phyloP scores from a whole-genome alignment of 164 flowering plant genomes.

The Chloranthus sessilifolius region DNA sequence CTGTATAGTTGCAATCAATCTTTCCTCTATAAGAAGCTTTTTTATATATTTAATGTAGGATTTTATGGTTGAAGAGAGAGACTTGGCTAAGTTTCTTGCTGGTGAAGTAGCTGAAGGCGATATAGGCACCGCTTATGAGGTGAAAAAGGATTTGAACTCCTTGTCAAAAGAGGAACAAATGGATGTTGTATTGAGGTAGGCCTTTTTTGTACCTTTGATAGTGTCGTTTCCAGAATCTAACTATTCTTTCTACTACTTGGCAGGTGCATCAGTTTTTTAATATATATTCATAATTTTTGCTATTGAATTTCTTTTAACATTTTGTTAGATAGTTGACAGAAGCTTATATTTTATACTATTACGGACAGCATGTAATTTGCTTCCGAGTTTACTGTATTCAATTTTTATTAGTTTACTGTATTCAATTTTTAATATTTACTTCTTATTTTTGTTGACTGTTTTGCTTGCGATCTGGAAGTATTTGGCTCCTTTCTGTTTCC shows the following conservation, averaged over 20 bases:
- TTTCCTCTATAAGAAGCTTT: background rate
- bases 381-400: too few species aligned
- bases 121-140: conserved; percentile 34
- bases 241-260: background rate
- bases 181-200: conserved; percentile 72
- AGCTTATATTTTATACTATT: too few species aligned
- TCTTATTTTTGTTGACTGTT: too few species aligned
- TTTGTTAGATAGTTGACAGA: too few species aligned
- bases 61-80: conserved; percentile 34
- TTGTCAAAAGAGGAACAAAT: conserved; percentile 82
- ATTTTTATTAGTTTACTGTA: too few species aligned
- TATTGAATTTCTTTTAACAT: background rate
- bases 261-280: background rate
- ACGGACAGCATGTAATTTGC: too few species aligned
- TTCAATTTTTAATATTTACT: too few species aligned
- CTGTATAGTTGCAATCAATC: background rate
- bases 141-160: conserved; percentile 59
- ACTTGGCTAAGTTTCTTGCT: conserved; percentile 18
- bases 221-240: background rate
- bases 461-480: too few species aligned
- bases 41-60: conserved; percentile 43
- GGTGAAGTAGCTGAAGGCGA: conserved; percentile 34
- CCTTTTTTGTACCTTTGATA: background rate
- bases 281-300: too few species aligned
- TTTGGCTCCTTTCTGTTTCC: too few species aligned